Percentiles rank a stretch among this genome's conserved stretches.
Conservation (phyloP, 1,139 yeast species). For the Pichia sp. region DNA sequence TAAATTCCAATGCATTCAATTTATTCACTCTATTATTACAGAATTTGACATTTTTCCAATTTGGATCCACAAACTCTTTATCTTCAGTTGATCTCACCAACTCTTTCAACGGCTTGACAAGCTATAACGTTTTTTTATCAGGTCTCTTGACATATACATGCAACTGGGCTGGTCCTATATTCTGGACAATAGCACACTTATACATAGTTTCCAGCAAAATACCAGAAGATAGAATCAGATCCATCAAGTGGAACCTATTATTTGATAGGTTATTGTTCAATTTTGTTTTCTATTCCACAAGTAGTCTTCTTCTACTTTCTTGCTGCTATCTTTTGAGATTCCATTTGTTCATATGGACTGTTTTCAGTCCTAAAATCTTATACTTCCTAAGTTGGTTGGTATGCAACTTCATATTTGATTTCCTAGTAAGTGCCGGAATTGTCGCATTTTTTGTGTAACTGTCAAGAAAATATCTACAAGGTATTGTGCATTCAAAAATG, state of each 20-base stretch:
- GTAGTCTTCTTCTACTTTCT: slow-evolving; percentile 54
- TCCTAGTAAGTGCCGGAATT: slow-evolving; percentile 23
- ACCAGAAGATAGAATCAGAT: slow-evolving; percentile 5
- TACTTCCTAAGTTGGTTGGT: slow-evolving; percentile 76
- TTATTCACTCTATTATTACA: slow-evolving; percentile 44
- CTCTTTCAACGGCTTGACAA: slow-evolving; percentile 80
- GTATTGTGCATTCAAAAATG: not conserved
- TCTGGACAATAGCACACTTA: slow-evolving; percentile 63
- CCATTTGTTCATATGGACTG: slow-evolving; percentile 95
- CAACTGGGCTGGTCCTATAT: slow-evolving; percentile 81
- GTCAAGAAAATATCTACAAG: not conserved
- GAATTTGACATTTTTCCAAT: slow-evolving; percentile 74
- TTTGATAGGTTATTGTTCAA: slow-evolving; percentile 37
- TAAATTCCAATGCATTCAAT: slow-evolving; percentile 20
- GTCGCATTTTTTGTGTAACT: slow-evolving; percentile 20
- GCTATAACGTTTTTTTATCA: slow-evolving; percentile 66
- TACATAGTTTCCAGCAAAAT: slow-evolving; percentile 26
- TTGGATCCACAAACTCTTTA: slow-evolving; percentile 88
- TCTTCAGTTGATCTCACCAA: slow-evolving; percentile 88
- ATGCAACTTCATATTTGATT: slow-evolving; percentile 44
- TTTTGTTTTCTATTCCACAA: slow-evolving; percentile 52
- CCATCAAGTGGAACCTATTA: slow-evolving; percentile 33
- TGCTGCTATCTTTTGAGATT: slow-evolving; percentile 75
- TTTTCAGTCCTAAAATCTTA: slow-evolving; percentile 86
- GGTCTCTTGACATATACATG: slow-evolving; percentile 76